A percentile compares a stretch with the other conserved stretches of the same genome.
Conservation (phyloP, 192 early-diverging fungal species). For the Entophlyctis luteolus region DNA sequence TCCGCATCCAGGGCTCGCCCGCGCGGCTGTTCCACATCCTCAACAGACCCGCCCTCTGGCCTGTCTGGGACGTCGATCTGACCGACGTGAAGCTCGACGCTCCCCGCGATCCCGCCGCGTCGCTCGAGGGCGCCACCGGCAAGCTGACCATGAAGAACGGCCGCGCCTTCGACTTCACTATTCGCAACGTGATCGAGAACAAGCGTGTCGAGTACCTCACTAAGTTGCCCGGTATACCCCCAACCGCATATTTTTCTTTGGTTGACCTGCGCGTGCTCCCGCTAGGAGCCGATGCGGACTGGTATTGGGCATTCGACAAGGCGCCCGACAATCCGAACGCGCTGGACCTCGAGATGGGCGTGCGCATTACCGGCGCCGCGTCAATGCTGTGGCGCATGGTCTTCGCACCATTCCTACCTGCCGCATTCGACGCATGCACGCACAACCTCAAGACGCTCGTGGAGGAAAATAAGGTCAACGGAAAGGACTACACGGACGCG, state of each 20-base stretch:
- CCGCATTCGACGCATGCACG: constrained; percentile 14
- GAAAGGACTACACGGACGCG: constrained; percentile 7
- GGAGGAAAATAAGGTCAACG: constrained; percentile 21
- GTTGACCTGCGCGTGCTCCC: not conserved
- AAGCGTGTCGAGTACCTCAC: constrained; percentile 17
- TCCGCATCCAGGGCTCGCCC: constrained; percentile 10
- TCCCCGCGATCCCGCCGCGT: not conserved
- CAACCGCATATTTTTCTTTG: not conserved
- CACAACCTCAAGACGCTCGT: constrained; percentile 20
- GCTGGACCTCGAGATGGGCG: constrained; percentile 21
- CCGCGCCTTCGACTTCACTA: constrained; percentile 7
- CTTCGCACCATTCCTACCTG: constrained; percentile 2
- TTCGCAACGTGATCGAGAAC: constrained; percentile 5
- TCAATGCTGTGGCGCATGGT: not conserved
- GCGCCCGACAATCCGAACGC: not conserved
- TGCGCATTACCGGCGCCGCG: constrained; percentile 5
- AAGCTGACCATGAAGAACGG: constrained; percentile 22
- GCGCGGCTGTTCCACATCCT: constrained; percentile 15
- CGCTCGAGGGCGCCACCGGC: constrained; percentile 10
- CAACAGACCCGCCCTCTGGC: constrained; percentile 16
- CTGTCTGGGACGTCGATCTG: constrained; percentile 25
- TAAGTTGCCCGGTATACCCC: constrained; percentile 12
- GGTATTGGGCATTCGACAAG: constrained; percentile 19
- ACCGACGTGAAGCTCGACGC: not conserved
- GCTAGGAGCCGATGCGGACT: constrained; percentile 1